Percentiles rank a stretch among this genome's conserved stretches.
Conservation (phyloP, 2,329 filamentous ascomycete genomes). For the Aspergillus flavus region DNA sequence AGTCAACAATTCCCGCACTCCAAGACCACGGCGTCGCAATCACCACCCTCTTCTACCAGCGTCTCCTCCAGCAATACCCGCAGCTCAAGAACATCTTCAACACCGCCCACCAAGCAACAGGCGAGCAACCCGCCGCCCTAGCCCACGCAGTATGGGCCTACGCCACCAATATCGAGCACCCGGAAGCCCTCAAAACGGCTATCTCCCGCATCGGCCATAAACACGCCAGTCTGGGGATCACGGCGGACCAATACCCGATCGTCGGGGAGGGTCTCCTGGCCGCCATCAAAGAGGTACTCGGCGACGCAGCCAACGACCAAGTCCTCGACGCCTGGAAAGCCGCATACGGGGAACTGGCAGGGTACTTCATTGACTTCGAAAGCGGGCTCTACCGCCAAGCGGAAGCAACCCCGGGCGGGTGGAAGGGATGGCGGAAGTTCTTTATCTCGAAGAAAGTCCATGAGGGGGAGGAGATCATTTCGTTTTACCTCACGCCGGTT, state of each 20-base stretch:
- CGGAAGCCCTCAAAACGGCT: slow-evolving; percentile 57
- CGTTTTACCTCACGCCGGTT: slow-evolving; percentile 67
- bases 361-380: slow-evolving; percentile 69
- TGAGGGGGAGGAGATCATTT: slow-evolving; percentile 68
- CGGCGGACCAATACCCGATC: slow-evolving; percentile 67
- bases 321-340: slow-evolving; percentile 67
- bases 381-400: slow-evolving; percentile 56
- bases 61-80: slow-evolving; percentile 64
- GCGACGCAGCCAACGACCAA: slow-evolving; percentile 64
- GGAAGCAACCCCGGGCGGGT: slow-evolving; percentile 38
- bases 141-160: slow-evolving; percentile 69
- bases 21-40: slow-evolving; percentile 66
- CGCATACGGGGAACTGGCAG: slow-evolving; percentile 70
- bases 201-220: slow-evolving; percentile 73
- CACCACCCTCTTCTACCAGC: slow-evolving; percentile 67
- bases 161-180: slow-evolving; percentile 69
- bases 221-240: slow-evolving; percentile 68
- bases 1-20: slow-evolving; percentile 67
- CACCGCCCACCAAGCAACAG: slow-evolving; percentile 65
- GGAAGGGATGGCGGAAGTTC: slow-evolving; percentile 68
- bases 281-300: slow-evolving; percentile 68
- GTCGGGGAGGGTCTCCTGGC: slow-evolving; percentile 68
- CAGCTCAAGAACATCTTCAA: slow-evolving; percentile 71
- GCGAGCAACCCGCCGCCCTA: slow-evolving; percentile 69
- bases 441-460: slow-evolving; percentile 62